phyloP scores from a whole-genome alignment of 2,329 filamentous ascomycete genomes.

The Fusarium neocosmosporiellum region DNA sequence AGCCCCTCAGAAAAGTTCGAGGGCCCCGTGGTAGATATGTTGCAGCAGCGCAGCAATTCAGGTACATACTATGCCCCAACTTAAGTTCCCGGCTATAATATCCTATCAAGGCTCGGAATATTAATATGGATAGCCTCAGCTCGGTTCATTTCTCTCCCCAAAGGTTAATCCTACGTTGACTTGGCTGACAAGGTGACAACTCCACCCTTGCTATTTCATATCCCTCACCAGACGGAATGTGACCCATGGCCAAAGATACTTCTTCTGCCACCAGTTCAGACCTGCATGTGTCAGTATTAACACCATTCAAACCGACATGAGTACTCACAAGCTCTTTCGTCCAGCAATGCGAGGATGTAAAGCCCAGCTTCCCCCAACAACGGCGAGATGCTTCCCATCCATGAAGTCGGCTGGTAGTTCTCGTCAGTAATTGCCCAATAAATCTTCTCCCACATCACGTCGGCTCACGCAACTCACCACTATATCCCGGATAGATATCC shows the following conservation, averaged over 20 bases:
- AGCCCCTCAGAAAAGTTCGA: too few relatives aligned
- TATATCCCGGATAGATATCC: conserved; percentile 31
- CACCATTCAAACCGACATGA: rapidly evolving
- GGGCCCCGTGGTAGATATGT: too few relatives aligned
- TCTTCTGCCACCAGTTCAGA: conserved; percentile 35
- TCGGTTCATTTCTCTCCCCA: too few relatives aligned
- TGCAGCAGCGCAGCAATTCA: too few relatives aligned
- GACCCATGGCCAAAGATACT: conserved; percentile 28
- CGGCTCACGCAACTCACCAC: not conserved
- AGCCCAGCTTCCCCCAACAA: conserved; percentile 29
- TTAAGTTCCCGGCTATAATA: too few relatives aligned
- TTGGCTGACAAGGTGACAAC: not conserved
- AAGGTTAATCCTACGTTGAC: rapidly evolving
- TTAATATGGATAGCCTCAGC: too few relatives aligned
- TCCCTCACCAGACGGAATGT: conserved; percentile 26
- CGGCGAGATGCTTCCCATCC: conserved; percentile 18
- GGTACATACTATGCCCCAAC: too few relatives aligned
- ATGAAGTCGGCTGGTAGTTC: conserved; percentile 24
- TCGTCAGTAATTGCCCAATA: not conserved
- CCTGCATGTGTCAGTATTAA: not conserved
- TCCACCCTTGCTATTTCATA: not conserved
- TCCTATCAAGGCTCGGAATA: too few relatives aligned
- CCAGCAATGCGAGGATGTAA: conserved; percentile 25
- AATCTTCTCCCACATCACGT: rapidly evolving
- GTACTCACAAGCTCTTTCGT: conserved; percentile 25